Evolutionary conservation across 768 basidiomycete species (phyloP), one percentile per base, ranked within the genome.

Genomic region (Pholiota microspora): DNA sequence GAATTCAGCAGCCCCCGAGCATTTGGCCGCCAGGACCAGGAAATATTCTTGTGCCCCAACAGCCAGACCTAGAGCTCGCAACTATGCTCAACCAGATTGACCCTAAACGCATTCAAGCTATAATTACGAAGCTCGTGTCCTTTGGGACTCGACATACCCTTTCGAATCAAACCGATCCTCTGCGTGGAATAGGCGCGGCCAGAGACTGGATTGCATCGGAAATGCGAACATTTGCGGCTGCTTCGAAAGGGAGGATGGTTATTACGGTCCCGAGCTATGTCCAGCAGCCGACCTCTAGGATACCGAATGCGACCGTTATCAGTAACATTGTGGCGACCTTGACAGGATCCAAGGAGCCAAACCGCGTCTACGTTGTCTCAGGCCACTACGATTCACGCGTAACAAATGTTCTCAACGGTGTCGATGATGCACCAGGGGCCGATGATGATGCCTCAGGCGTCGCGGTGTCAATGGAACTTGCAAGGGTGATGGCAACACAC

Each of bases 371-470:
- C 51, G 75, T 82, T 49, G 71, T 81, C 28, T 79, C 79, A 2
- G 80, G 80, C 4, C 80, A 83, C 61, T 81, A 82, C 59, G 79
- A 82, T 66, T 79, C 77, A 21, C 72, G 80, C 2, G 70, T 73
- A 24, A 74, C 75, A 5, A 62, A 69, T 44, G 54, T 66, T 13
- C 24, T 70, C 54, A 75, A 80, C 62, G 75, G 72, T 62, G 45
- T 63, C 3, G 69, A 75, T 56, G 79, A 81, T 59, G 67, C 77
- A 27, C 79, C 81, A 10, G 80, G 80, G 3, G 79, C 80, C 36
- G 75, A 80, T 56, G 82, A 82, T 58, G 82, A 82, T 55, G 80
- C 63, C 1, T 81, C 79, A 10, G 81, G 80, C 0, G 80, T 82
- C 13, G 81, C 81, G 7, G 70, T 81, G n/a, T 74, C 76, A 0